A percentile compares a stretch with the other conserved stretches of the same genome.
phyloP scores from a whole-genome alignment of 2,329 filamentous ascomycete genomes.

The Aspergillus quadrilineatus region DNA sequence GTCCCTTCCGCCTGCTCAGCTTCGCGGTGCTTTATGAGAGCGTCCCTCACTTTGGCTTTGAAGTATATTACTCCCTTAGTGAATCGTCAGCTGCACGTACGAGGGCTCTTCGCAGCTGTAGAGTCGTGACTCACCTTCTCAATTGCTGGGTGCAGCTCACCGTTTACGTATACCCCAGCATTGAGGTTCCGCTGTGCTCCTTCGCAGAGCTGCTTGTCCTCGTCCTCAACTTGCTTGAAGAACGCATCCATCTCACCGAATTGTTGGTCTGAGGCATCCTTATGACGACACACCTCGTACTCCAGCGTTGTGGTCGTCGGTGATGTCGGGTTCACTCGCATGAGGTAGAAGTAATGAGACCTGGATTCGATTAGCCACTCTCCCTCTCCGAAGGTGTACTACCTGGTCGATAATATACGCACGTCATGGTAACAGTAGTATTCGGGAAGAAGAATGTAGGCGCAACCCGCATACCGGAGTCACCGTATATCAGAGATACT shows the following conservation, averaged over 20 bases:
- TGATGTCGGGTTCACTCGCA: slow-evolving; percentile 58
- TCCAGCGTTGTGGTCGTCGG: slow-evolving; percentile 53
- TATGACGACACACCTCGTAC: slow-evolving; percentile 65
- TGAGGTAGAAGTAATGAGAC: slow-evolving; percentile 58
- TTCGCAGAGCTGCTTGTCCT: slow-evolving; percentile 63
- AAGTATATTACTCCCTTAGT: no score
- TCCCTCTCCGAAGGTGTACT: no score
- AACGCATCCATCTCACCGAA: slow-evolving; percentile 58
- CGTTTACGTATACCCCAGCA: slow-evolving; percentile 59
- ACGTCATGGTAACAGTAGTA: slow-evolving; percentile 32
- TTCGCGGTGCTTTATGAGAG: no score
- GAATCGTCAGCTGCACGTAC: no score
- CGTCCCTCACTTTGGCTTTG: no score
- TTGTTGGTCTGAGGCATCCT: slow-evolving; percentile 56
- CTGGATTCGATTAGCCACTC: no score
- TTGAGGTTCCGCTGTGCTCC: slow-evolving; percentile 60
- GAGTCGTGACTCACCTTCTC: slow-evolving; percentile 55
- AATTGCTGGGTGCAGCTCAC: slow-evolving; percentile 58
- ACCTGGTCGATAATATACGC: no score
- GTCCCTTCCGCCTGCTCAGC: no score
- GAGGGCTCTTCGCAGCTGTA: slow-evolving; percentile 43
- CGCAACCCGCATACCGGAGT: slow-evolving; percentile 40
- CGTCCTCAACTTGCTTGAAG: slow-evolving; percentile 63
- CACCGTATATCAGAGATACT: slow-evolving; percentile 13
- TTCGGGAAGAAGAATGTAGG: slow-evolving; percentile 39